phyloP scores from a whole-genome alignment of 805 yeast genomes.

The Wickerhamiella australiensis region DNA sequence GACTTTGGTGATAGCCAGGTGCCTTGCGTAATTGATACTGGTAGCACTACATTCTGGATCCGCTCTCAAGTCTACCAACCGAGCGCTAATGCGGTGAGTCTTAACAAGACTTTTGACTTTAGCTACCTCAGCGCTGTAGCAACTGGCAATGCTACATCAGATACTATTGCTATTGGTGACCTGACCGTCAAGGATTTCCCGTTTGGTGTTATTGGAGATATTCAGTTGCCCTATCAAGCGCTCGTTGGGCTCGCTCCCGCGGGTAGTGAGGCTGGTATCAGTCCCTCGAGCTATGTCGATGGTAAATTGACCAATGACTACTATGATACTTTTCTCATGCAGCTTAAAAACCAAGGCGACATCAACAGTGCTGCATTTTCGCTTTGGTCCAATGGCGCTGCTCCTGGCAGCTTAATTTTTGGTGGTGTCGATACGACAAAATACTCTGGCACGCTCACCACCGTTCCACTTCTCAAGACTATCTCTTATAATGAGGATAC shows the following conservation, averaged over 20 bases:
- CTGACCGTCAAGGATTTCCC: conserved; percentile 48
- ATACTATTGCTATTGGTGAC: conserved; percentile 33
- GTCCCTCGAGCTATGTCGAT: conserved; percentile 12
- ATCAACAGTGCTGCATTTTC: conserved; percentile 35
- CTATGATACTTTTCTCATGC: conserved; percentile 24
- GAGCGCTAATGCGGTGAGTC: not conserved
- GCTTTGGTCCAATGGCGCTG: conserved; percentile 34
- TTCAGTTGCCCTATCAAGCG: conserved; percentile 49
- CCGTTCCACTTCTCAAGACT: conserved; percentile 19
- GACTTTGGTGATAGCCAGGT: not conserved
- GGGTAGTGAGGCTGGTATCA: conserved; percentile 37
- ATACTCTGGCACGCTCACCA: conserved; percentile 27
- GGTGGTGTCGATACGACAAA: conserved; percentile 33
- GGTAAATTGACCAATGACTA: conserved; percentile 10
- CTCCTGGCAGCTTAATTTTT: conserved; percentile 30
- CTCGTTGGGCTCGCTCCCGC: conserved; percentile 65
- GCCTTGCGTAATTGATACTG: conserved; percentile 52
- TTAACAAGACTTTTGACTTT: not conserved
- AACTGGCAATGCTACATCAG: conserved; percentile 37
- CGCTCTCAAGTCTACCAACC: not conserved
- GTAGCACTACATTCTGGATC: conserved; percentile 61
- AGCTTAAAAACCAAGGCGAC: conserved; percentile 29
- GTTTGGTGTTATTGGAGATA: conserved; percentile 46
- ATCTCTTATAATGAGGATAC: not conserved
- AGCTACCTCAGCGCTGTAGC: not conserved